phyloP scores from a whole-genome alignment of 345 rosid species.

The Pistacia integerrima region DNA sequence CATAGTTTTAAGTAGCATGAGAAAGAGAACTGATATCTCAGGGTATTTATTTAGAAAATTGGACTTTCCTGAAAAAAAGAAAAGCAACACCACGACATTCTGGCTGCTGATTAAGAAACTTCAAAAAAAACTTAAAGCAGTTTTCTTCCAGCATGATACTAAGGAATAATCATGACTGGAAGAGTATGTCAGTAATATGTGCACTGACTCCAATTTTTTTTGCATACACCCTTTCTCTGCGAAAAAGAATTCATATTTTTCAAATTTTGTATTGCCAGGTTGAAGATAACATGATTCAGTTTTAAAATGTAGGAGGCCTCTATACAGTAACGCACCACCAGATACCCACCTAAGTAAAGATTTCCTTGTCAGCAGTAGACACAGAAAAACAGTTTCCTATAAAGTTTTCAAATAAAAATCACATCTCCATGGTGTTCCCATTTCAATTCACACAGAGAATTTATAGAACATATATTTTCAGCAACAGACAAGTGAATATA shows the following conservation, averaged over 20 bases:
- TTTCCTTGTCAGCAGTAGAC: not conserved
- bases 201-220: not conserved
- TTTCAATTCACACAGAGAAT: not conserved
- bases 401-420: not conserved
- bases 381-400: not conserved
- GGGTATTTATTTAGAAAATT: not conserved
- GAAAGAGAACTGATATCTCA: not conserved
- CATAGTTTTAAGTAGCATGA: constrained; percentile 11
- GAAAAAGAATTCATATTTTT: not conserved
- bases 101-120: not conserved
- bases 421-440: not conserved
- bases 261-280: not conserved
- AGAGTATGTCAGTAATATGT: not conserved
- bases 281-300: not conserved
- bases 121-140: not conserved
- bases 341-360: not conserved
- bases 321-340: not conserved
- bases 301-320: not conserved
- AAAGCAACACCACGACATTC: not conserved
- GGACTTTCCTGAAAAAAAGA: not conserved
- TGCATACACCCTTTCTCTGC: not conserved
- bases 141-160: not conserved
- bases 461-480: not conserved
- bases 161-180: not conserved
- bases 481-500: not conserved